Percentiles rank a stretch among this genome's conserved stretches.
Conservation (phyloP, 768 basidiomycete genomes). For the Kwoniella bestiolae region DNA sequence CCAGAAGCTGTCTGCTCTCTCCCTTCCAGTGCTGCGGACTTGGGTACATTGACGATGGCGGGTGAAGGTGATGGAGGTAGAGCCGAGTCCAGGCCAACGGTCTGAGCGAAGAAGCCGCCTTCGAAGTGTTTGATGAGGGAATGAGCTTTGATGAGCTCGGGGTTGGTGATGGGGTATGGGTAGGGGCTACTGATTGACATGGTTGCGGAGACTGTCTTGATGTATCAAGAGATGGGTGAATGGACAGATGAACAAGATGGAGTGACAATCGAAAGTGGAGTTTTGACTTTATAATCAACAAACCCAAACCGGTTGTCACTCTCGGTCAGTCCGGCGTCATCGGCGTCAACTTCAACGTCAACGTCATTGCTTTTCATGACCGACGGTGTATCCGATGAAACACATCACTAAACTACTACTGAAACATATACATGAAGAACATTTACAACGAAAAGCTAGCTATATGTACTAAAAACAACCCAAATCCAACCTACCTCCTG, state of each 20-base stretch:
- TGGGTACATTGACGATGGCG: not conserved
- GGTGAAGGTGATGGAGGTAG: not conserved
- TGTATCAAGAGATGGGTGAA: too few relatives aligned
- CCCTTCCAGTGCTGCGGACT: constrained; percentile 16
- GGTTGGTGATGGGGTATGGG: constrained; percentile 39
- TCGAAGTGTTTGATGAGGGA: constrained; percentile 44
- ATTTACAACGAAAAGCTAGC: not conserved
- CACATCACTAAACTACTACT: too few relatives aligned
- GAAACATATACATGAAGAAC: not conserved
- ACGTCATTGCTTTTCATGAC: too few relatives aligned
- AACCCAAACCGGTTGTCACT: too few relatives aligned
- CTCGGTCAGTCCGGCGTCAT: not conserved
- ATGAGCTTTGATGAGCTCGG: constrained; percentile 52
- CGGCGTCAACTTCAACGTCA: too few relatives aligned
- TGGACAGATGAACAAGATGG: too few relatives aligned
- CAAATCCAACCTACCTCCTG: not conserved
- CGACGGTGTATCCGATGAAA: too few relatives aligned
- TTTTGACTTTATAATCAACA: too few relatives aligned
- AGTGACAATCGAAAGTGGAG: too few relatives aligned
- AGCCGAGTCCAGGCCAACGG: constrained; percentile 33
- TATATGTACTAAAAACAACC: not conserved
- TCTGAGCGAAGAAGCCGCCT: constrained; percentile 51
- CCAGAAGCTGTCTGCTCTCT: constrained; percentile 26
- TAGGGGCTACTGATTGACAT: constrained; percentile 29
- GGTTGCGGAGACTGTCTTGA: not conserved